These are phyloP conservation scores for Amaranthus cruentus DNA, from an alignment of 148 eudicot species.

Conservation along the genomic window DNA sequence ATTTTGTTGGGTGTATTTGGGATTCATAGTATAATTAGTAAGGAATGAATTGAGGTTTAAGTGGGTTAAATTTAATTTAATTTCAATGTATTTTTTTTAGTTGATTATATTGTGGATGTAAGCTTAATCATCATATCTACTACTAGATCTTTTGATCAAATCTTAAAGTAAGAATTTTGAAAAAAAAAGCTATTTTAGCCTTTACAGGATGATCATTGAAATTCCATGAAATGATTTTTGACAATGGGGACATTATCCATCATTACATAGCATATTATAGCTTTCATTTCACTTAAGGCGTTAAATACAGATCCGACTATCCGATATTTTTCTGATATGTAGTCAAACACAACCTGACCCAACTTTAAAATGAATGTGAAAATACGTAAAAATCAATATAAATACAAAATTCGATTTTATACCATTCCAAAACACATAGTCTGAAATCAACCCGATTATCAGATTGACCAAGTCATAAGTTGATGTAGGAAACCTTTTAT, in stretches of 20 bases:
- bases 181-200: conserved; percentile 12
- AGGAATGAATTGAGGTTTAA: not conserved
- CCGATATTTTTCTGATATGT: too few relatives aligned
- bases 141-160: conserved; percentile 2
- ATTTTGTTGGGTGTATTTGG: not conserved
- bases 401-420: too few relatives aligned
- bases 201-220: conserved; percentile 29
- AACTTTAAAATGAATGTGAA: too few relatives aligned
- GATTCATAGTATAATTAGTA: not conserved
- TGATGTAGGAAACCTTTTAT: conserved; percentile 22
- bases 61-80: not conserved
- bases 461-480: not conserved
- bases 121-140: conserved; percentile 15
- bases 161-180: conserved; percentile 21
- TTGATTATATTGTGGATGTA: conserved; percentile 12
- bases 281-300: conserved; percentile 11
- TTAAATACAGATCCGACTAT: too few relatives aligned
- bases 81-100: not conserved
- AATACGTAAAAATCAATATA: too few relatives aligned
- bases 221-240: conserved; percentile 26
- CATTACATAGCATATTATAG: conserved; percentile 17
- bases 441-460: too few relatives aligned
- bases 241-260: conserved; percentile 22
- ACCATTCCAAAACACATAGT: too few relatives aligned
- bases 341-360: too few relatives aligned